Percentiles rank a stretch among this genome's conserved stretches.
Evolutionary conservation across 2,329 filamentous ascomycete genomes (phyloP).

Genomic region (Aspergillus sp.): DNA sequence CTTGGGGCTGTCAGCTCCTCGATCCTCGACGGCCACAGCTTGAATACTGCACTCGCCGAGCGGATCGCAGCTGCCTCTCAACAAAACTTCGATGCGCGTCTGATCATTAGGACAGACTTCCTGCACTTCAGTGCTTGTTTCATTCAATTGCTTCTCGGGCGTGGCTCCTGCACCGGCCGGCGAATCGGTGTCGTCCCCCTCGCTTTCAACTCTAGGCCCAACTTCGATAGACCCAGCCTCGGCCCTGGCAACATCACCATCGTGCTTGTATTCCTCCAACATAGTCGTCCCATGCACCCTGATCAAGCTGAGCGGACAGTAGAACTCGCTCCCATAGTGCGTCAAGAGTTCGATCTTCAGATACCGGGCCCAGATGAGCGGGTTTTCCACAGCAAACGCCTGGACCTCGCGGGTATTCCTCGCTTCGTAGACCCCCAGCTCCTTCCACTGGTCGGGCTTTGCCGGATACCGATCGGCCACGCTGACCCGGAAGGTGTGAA

Average conservation of each 20-base stretch:
- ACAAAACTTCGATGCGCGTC: slow-evolving; percentile 9
- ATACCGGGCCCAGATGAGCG: slow-evolving; percentile 92
- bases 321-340: slow-evolving; percentile 94
- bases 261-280: slow-evolving; percentile 87
- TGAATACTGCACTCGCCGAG: slow-evolving; percentile 11
- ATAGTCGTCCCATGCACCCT: slow-evolving; percentile 89
- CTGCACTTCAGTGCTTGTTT: slow-evolving; percentile 3
- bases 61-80: slow-evolving; percentile 1
- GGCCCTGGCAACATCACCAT: slow-evolving; percentile 57
- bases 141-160: slow-evolving; percentile 5
- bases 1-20: slow-evolving; percentile 9
- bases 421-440: slow-evolving; percentile 79
- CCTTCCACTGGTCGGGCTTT: slow-evolving; percentile 84
- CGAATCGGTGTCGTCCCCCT: slow-evolving; percentile 10
- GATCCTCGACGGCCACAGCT: slow-evolving; percentile 7
- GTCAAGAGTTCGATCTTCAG: slow-evolving; percentile 82
- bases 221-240: slow-evolving; percentile 43
- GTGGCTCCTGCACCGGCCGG: slow-evolving; percentile 17
- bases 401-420: slow-evolving; percentile 90
- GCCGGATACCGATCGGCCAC: slow-evolving; percentile 92
- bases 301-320: slow-evolving; percentile 83
- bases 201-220: slow-evolving; percentile 10
- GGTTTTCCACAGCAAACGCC: slow-evolving; percentile 86
- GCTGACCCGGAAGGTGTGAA: slow-evolving; percentile 80
- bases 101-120: slow-evolving; percentile 11